Evolutionary conservation across 2,329 filamentous ascomycete species (phyloP), one percentile per base, ranked within the genome.

Genomic region (Coniosporium tulheliwenetii): DNA sequence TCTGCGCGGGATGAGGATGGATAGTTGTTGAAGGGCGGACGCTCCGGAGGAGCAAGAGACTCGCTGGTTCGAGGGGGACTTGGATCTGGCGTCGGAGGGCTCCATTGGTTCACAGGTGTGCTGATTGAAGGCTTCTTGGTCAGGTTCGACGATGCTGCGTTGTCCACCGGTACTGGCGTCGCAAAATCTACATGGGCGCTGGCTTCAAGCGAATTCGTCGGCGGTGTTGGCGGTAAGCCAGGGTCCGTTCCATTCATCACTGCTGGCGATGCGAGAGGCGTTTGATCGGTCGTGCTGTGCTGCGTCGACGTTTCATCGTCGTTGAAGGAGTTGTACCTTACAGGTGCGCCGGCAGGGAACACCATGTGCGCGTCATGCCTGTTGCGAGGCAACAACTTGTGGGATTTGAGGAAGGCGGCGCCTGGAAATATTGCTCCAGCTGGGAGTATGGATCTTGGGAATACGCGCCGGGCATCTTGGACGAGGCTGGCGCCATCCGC

Each of bases 191-290:
- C 52, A 48, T 29, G 46, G 41, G 8, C 46, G 40, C n/a, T 48
- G 35, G 3, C 52, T 44, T 54, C 48, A n/a, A 55, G 54, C 26
- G 53, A 55, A 40, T 54, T 56, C 5, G 60, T 63, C 10, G 65
- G 65, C 29, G 65, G 65, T 9, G 64, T 67, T 9, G 63, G 64
- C 33, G 65, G 65, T 13, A 67, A 55, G 32, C 58, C 61, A 38
- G 49, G 55, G 41, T 59, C 54, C 43, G 57, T 46, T 29, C 49
- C 47, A 39, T 45, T 50, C 38, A 52, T 36, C 14, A 49, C 36
- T 38, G 42, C 46, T 1, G 56, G 52, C 30, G 55, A 56, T 15
- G 50, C 48, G 12, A 59, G 48, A 29, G 53, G 53, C 12, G 54
- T 52, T 13, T 44, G 45, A 33, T 55, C 44, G 41, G 51, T 47